These are phyloP conservation scores for Hemileia vastatrix DNA, from an alignment of 1,284 basidiomycete genomes.

Conservation along the genomic window DNA sequence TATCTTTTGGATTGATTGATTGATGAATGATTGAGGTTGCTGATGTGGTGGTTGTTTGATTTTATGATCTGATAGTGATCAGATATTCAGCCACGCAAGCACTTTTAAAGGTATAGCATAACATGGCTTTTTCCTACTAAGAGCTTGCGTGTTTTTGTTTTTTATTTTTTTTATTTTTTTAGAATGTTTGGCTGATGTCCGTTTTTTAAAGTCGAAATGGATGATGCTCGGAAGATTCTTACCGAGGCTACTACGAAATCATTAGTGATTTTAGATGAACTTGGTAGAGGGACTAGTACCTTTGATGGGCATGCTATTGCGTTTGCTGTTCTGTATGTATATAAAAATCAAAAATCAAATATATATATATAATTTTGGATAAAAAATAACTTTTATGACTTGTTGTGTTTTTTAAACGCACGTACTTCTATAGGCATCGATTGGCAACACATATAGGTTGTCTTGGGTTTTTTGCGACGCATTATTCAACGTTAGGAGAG, in stretches of 20 bases:
- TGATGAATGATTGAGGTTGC: conserved; percentile 51
- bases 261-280: conserved; percentile 78
- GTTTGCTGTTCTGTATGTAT: conserved; percentile 12
- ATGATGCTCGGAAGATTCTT: conserved; percentile 53
- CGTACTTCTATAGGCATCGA: conserved; percentile 59
- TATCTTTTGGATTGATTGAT: not conserved
- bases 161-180: not conserved
- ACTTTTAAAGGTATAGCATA: conserved; percentile 23
- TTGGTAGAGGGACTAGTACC: conserved; percentile 48
- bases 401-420: conserved; percentile 20
- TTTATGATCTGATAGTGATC: conserved; percentile 6
- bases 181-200: conserved; percentile 53
- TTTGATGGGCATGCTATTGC: conserved; percentile 9
- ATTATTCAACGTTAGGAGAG: conserved; percentile 75
- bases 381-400: not conserved
- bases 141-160: not conserved
- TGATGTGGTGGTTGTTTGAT: not conserved
- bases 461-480: conserved; percentile 58
- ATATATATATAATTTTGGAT: conserved; percentile 59
- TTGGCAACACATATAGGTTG: conserved; percentile 81
- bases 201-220: conserved; percentile 91
- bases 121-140: too few relatives aligned
- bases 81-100: conserved; percentile 22
- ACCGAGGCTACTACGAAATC: conserved; percentile 74
- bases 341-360: conserved; percentile 37